Evolutionary conservation across 2,329 filamentous ascomycete genomes (phyloP), one percentile per base, ranked within the genome.

Genomic region (Colletotrichum camelliae): DNA sequence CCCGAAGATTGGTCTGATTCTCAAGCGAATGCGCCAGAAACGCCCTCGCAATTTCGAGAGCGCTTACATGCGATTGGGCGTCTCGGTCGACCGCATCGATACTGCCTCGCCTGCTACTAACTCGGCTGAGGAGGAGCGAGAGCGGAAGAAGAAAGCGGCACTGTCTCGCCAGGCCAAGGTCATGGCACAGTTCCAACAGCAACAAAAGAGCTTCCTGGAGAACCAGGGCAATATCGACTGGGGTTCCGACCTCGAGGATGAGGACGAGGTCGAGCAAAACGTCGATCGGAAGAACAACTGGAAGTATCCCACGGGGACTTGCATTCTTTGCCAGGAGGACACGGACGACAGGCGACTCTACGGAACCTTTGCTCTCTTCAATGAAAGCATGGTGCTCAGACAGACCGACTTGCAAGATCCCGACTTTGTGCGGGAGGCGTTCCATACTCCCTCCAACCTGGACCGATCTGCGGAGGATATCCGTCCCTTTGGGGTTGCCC

Each of bases 131-230:
- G 94, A 94, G 78, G 94, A 96, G 81, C 91, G 92, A 18, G 94
- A 96, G 83, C 88, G 92, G 76, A 98, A 96, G 87, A 99, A 98
- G 88, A 94, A 94, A 84, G 95, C 96, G 68, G 97, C 97, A 1
- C 86, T 96, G 55, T 96, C 96, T 80, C 92, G 97, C 27, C 96
- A 98, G 84, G 96, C 96, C 3, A 94, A 93, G 81, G 95, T 99
- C 37, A 98, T 99, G 96, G 97, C 96, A 2, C 96, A 98, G 82
- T 98, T 99, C 85, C 97, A 98, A 83, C 94, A 98, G 82, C 96
- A 99, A 82, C 97, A 98, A 83, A 96, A 97, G 85, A 97, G 92
- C 80, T 99, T 99, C 85, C 87, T 99, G 86, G 94, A 95, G 72
- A 97, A 94, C 78, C 96, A 98, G 83, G 94, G 92, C n/a, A 90